These are phyloP conservation scores for Epithele typhae DNA, from an alignment of 768 basidiomycete genomes.

Conservation along the genomic window DNA sequence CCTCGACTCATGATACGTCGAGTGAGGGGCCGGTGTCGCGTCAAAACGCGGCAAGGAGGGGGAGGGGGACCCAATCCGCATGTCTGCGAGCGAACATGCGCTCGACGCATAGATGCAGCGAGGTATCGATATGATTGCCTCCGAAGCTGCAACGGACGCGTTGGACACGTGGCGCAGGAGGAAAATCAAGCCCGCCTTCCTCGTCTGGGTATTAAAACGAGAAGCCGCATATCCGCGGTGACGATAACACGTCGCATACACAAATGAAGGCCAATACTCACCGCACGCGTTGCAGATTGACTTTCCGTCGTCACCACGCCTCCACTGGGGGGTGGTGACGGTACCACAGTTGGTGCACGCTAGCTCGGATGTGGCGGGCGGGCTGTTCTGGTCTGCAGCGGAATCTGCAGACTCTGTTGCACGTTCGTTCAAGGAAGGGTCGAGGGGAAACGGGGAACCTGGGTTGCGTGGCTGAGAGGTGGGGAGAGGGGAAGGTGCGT, in stretches of 20 bases:
- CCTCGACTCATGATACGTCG: constrained; percentile 6
- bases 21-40: constrained; percentile 2
- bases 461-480: constrained; percentile 36
- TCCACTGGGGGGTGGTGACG: constrained; percentile 79
- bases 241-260: constrained; percentile 19
- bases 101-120: constrained; percentile 18
- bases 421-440: constrained; percentile 21
- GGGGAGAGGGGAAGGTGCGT: constrained; percentile 18
- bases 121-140: constrained; percentile 27
- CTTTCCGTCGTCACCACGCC: constrained; percentile 76
- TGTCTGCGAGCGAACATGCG: constrained; percentile 21
- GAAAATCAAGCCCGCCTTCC: constrained; percentile 3
- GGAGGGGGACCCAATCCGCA: constrained; percentile 12
- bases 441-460: constrained; percentile 18
- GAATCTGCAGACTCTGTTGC: constrained; percentile 22
- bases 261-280: constrained; percentile 42
- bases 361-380: constrained; percentile 12
- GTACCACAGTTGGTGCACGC: constrained; percentile 73
- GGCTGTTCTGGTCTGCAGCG: constrained; percentile 12
- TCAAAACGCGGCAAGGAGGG: constrained; percentile 12
- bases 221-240: constrained; percentile 21
- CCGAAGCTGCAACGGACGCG: constrained; percentile 21
- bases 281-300: constrained; percentile 89
- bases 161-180: constrained; percentile 36
- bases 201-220: constrained; percentile 18